Evolutionary conservation across 2,329 filamentous ascomycete species (phyloP).

Genomic region (Claviceps capensis): DNA sequence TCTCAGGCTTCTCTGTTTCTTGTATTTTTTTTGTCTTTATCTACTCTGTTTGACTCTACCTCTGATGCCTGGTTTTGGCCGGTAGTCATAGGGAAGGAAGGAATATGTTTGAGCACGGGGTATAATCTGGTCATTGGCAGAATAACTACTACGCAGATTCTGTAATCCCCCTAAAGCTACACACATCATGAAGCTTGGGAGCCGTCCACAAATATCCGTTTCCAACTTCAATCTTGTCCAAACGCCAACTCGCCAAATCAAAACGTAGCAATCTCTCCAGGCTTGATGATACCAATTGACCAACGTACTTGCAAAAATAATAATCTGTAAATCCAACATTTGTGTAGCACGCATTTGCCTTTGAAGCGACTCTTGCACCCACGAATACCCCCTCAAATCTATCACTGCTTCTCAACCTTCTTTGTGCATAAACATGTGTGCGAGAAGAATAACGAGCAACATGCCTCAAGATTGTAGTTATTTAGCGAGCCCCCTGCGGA

Average conservation of each 20-base stretch:
- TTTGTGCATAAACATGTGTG: background rate
- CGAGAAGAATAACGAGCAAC: too few species aligned
- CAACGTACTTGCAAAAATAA: background rate
- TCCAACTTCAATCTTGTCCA: too few species aligned
- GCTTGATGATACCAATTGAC: too few species aligned
- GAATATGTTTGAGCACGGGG: too few species aligned
- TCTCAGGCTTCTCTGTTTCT: background rate
- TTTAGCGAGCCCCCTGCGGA: conserved; percentile 33
- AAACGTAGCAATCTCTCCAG: too few species aligned
- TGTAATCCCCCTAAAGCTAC: background rate
- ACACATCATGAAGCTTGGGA: background rate
- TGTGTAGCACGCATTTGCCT: background rate
- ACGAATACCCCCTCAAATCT: too few species aligned
- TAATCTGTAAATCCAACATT: background rate
- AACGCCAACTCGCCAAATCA: too few species aligned
- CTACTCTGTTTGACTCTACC: background rate
- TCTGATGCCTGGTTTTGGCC: background rate
- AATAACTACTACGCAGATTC: too few species aligned
- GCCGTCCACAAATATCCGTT: background rate
- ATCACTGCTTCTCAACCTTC: too few species aligned
- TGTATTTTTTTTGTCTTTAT: background rate
- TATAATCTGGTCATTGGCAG: too few species aligned
- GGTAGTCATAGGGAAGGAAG: background rate
- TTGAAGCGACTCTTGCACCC: background rate
- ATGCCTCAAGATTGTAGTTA: too few species aligned